Conservation (phyloP, 1,284 basidiomycete genomes). For the Laetiporus sulphureus region DNA sequence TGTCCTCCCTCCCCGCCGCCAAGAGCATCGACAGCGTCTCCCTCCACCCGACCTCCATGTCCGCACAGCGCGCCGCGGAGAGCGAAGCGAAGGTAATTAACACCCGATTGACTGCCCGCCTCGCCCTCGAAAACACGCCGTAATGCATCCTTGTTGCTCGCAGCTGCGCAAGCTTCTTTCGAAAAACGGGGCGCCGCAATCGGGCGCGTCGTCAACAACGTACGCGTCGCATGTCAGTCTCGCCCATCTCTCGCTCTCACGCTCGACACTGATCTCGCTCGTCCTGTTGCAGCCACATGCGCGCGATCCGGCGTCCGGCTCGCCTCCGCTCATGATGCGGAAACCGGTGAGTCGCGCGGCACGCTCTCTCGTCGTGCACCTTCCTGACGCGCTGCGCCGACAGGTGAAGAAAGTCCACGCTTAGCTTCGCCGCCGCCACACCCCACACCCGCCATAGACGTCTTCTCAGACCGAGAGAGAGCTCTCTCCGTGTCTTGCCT, state of each 20-base stretch:
- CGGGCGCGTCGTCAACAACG: constrained; percentile 12
- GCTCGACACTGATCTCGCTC: not conserved
- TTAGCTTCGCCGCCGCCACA: constrained; percentile 5
- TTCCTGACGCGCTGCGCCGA: not conserved
- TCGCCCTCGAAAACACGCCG: constrained; percentile 2
- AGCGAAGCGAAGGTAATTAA: constrained; percentile 64
- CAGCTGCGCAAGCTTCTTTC: constrained; percentile 27
- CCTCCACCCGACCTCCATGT: constrained; percentile 63
- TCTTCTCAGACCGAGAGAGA: too few relatives aligned
- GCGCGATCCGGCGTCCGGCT: constrained; percentile 20
- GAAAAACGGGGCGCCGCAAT: constrained; percentile 17
- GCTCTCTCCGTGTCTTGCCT: too few relatives aligned
- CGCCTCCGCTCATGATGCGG: constrained; percentile 30
- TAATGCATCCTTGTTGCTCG: constrained; percentile 5
- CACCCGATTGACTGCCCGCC: not conserved
- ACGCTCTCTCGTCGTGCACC: constrained; percentile 1
- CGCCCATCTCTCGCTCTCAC: not conserved
- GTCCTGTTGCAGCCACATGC: constrained; percentile 10
- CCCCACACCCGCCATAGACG: constrained; percentile 11
- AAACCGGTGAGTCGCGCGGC: constrained; percentile 26
- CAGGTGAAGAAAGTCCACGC: constrained; percentile 24
- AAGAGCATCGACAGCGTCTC: constrained; percentile 57
- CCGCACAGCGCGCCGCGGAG: constrained; percentile 55
- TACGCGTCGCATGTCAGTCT: constrained; percentile 18
- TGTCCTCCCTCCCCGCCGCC: constrained; percentile 62